phyloP scores from a whole-genome alignment of 2,329 filamentous ascomycete species.

The Alternaria brassicicola region DNA sequence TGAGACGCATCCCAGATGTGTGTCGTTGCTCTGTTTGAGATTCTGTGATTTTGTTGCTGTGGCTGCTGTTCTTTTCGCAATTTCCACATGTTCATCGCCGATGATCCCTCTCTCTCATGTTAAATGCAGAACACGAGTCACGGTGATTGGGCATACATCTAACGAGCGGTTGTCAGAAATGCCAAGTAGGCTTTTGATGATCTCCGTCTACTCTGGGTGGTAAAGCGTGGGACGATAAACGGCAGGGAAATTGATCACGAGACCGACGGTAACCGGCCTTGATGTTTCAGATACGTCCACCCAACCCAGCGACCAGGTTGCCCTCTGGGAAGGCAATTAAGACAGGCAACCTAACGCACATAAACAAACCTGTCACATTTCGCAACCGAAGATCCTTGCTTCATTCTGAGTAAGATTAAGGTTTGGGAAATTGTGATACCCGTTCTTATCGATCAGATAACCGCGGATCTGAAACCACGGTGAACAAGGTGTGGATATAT shows the following conservation, averaged over 20 bases:
- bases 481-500: background rate
- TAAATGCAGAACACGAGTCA: background rate
- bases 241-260: background rate
- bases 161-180: background rate
- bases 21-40: background rate
- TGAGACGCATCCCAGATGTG: background rate
- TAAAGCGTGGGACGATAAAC: background rate
- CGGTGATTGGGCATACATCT: background rate
- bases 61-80: background rate
- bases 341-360: background rate
- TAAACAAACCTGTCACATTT: background rate
- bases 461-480: slow-evolving; percentile 8
- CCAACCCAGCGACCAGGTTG: slow-evolving; percentile 2
- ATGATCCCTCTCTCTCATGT: background rate
- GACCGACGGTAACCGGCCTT: background rate
- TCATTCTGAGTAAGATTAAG: background rate
- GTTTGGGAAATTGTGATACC: slow-evolving; percentile 9
- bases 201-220: background rate
- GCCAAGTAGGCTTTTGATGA: background rate
- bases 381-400: background rate
- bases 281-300: slow-evolving; percentile 10
- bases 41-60: background rate
- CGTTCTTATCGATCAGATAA: slow-evolving; percentile 9
- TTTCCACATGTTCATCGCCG: background rate
- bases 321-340: background rate